Evolutionary conservation across 192 early-diverging fungal species (phyloP).

Genomic region (Funneliformis geosporum): DNA sequence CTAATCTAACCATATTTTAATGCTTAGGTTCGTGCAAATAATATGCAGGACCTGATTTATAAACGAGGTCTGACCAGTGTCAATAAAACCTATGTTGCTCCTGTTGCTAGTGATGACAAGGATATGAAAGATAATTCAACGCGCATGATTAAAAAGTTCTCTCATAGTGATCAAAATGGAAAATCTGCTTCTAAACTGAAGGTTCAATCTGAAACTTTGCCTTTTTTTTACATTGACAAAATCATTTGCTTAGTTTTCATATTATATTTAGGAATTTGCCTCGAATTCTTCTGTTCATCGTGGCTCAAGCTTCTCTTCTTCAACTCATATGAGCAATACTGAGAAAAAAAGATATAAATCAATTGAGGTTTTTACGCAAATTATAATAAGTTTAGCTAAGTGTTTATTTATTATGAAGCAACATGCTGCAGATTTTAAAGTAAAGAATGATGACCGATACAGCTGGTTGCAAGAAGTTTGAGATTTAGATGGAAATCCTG

Average conservation of each 20-base stretch:
- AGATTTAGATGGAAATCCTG: conserved; percentile 71
- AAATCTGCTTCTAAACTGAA: background rate
- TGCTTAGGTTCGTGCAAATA: too few species aligned
- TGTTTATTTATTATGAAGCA: background rate
- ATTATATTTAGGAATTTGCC: conserved; percentile 12
- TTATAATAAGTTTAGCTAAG: background rate
- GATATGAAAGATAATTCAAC: background rate
- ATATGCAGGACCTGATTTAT: too few species aligned
- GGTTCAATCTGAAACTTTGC: background rate
- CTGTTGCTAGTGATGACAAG: background rate
- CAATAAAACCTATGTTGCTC: too few species aligned
- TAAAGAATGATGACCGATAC: conserved; percentile 87
- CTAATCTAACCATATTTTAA: too few species aligned
- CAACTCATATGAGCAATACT: background rate
- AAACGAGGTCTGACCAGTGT: too few species aligned
- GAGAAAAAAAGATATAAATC: conserved; percentile 25
- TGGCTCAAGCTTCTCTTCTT: background rate
- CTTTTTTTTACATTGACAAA: background rate
- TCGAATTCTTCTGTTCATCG: conserved; percentile 1
- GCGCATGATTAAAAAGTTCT: background rate
- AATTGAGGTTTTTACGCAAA: too few species aligned
- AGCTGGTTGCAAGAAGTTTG: conserved; percentile 79
- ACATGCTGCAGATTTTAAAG: conserved; percentile 29
- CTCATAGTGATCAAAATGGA: background rate
- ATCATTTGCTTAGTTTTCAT: background rate